phyloP scores from a whole-genome alignment of 768 basidiomycete genomes.

The Rhodocollybia butyracea region DNA sequence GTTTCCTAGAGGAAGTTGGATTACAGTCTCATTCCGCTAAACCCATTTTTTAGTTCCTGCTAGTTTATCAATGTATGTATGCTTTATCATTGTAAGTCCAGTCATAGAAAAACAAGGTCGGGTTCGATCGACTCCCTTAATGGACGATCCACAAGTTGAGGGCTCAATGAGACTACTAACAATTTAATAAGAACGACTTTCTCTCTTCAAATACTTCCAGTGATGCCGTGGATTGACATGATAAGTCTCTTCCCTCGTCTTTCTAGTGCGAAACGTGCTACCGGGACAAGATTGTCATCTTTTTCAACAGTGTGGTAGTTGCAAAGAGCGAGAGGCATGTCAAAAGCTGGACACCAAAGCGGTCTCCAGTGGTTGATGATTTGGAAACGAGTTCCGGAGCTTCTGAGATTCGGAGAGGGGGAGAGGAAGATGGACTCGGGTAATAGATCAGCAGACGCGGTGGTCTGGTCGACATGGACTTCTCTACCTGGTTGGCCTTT shows the following conservation, averaged over 20 bases:
- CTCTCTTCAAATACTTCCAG: slow-evolving; percentile 24
- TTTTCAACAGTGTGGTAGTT: slow-evolving; percentile 24
- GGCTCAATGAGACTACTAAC: slow-evolving; percentile 32
- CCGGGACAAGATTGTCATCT: slow-evolving; percentile 20
- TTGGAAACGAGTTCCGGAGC: slow-evolving; percentile 25
- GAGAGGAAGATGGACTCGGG: slow-evolving; percentile 25
- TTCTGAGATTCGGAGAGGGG: slow-evolving; percentile 20
- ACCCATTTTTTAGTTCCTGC: neutral
- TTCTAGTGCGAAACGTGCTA: slow-evolving; percentile 24
- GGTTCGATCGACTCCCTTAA: slow-evolving; percentile 51
- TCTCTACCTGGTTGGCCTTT: slow-evolving; percentile 42
- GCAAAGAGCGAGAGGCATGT: slow-evolving; percentile 26
- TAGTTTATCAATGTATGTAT: neutral
- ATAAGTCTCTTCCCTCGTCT: slow-evolving; percentile 30
- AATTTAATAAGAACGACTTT: slow-evolving; percentile 30
- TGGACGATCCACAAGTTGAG: slow-evolving; percentile 34
- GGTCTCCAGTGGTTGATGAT: slow-evolving; percentile 36
- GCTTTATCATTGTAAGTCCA: neutral
- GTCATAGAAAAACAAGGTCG: slow-evolving; percentile 50
- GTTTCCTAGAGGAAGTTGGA: neutral
- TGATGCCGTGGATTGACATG: slow-evolving; percentile 25
- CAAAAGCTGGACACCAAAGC: slow-evolving; percentile 22
- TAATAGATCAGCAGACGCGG: slow-evolving; percentile 20
- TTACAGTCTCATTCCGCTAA: neutral
- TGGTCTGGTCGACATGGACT: slow-evolving; percentile 28